A percentile compares a stretch with the other conserved stretches of the same genome.
Evolutionary conservation across 2,329 filamentous ascomycete genomes (phyloP).

Genomic region (Nectriaceae sp.): DNA sequence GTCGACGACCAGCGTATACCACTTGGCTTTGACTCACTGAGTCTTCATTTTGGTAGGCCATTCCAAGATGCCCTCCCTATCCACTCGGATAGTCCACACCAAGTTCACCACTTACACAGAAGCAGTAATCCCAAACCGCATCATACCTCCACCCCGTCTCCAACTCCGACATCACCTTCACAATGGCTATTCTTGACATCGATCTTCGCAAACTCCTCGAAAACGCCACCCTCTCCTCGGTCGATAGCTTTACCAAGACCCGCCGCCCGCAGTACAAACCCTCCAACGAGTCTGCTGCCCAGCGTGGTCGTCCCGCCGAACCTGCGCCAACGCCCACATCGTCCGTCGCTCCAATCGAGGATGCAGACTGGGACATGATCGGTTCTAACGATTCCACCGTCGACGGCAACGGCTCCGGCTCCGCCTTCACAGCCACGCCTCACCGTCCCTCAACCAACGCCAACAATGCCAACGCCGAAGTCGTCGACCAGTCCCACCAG

Average conservation of each 20-base stretch:
- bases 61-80: too few relatives aligned
- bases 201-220: not conserved
- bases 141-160: not conserved
- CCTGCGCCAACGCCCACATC: not conserved
- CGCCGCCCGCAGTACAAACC: constrained; percentile 13
- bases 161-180: not conserved
- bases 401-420: not conserved
- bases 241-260: constrained; percentile 2
- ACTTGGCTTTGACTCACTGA: too few relatives aligned
- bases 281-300: constrained; percentile 12
- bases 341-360: constrained; percentile 12
- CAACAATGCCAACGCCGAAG: too few relatives aligned
- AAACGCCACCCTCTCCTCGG: not conserved
- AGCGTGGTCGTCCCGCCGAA: constrained; percentile 4
- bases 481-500: not conserved
- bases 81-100: too few relatives aligned
- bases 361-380: constrained; percentile 1
- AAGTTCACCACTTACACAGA: not conserved
- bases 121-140: not conserved
- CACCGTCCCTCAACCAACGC: not conserved
- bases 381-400: constrained; percentile 3
- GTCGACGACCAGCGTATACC: too few relatives aligned
- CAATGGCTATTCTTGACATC: constrained; percentile 5
- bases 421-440: not conserved
- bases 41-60: too few relatives aligned